phyloP scores from a whole-genome alignment of 2,329 filamentous ascomycete species.

The Alternaria consortialis region DNA sequence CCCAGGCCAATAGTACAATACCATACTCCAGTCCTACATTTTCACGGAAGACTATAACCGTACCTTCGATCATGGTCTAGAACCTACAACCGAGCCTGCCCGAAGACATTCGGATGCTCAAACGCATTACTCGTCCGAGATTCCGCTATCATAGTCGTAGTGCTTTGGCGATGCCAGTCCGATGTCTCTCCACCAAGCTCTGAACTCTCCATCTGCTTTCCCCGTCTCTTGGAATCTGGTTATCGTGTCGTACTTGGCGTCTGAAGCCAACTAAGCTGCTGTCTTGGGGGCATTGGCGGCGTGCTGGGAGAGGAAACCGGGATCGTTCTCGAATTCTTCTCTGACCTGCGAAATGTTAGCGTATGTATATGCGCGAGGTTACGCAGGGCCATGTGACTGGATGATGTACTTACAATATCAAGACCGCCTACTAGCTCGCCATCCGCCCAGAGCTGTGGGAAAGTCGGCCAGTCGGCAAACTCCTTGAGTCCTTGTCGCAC shows the following conservation, averaged over 20 bases:
- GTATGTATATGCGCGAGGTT: neutral
- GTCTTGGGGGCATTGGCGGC: conserved; percentile 51
- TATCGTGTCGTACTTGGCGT: neutral
- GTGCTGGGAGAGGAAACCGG: conserved; percentile 82
- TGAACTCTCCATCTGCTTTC: neutral
- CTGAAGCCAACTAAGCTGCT: neutral
- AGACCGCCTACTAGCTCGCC: conserved; percentile 92
- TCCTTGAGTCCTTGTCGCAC: conserved; percentile 96
- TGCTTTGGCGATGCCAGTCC: neutral
- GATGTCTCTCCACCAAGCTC: neutral
- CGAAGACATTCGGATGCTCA: neutral
- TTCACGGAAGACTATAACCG: neutral
- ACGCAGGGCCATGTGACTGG: neutral
- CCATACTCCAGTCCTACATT: neutral
- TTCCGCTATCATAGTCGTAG: neutral
- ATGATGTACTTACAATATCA: conserved; percentile 79
- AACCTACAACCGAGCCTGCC: neutral
- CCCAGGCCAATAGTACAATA: neutral
- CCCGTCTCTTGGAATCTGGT: neutral
- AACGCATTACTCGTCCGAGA: neutral
- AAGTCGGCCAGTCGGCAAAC: conserved; percentile 98
- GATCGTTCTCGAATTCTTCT: conserved; percentile 86
- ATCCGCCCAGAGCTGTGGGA: conserved; percentile 90
- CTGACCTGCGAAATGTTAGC: conserved; percentile 72
- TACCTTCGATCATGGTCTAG: neutral